Conservation (phyloP, 495 filamentous ascomycete genomes). For the Aspergillus sclerotioniger region DNA sequence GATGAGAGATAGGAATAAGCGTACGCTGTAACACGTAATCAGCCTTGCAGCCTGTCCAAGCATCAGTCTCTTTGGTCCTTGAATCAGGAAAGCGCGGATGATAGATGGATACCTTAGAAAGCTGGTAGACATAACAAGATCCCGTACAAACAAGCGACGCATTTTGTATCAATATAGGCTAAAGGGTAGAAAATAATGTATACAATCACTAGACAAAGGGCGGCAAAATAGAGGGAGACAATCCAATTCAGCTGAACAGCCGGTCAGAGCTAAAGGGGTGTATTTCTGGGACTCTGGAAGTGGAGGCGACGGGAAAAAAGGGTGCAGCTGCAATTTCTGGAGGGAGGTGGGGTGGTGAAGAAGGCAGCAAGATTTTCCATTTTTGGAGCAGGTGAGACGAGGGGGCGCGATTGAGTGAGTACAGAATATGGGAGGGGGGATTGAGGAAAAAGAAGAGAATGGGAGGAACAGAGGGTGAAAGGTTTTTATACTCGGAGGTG, state of each 20-base stretch:
- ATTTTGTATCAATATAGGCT: neutral
- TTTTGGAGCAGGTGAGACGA: conserved; percentile 5
- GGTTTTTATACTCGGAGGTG: conserved; percentile 8
- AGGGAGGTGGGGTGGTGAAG: neutral
- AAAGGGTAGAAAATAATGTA: neutral
- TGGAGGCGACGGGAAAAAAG: neutral
- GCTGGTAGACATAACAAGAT: too few species aligned
- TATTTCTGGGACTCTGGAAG: too few species aligned
- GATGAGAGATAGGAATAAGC: too few species aligned
- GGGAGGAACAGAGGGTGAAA: conserved; percentile 2
- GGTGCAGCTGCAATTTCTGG: conserved; percentile 8
- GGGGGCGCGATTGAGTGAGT: conserved; percentile 1
- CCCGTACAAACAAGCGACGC: neutral
- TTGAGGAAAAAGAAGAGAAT: conserved; percentile 4
- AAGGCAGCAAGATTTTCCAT: neutral
- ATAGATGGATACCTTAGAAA: too few species aligned
- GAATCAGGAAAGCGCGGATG: too few species aligned
- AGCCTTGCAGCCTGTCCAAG: too few species aligned
- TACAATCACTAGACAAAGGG: neutral
- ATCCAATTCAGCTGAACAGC: neutral
- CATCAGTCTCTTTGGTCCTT: too few species aligned
- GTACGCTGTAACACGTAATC: too few species aligned
- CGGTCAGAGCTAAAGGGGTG: neutral
- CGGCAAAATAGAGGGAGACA: neutral
- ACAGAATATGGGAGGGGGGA: conserved; percentile 5